Percentiles rank a stretch among this genome's conserved stretches.
Conservation (phyloP, 257 asterid species). For the Solanum habrochaites region DNA sequence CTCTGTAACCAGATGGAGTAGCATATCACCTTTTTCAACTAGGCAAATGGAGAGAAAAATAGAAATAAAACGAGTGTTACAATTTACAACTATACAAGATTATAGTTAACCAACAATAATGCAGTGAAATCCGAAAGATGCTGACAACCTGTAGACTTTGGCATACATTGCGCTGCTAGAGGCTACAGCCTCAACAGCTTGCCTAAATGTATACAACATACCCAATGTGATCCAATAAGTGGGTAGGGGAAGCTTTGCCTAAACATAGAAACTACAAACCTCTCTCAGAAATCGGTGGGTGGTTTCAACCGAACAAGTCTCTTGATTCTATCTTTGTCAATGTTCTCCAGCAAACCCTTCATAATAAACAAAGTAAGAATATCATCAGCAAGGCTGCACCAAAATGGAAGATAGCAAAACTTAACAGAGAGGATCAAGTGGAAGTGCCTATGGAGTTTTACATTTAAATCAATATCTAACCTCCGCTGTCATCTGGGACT, state of each 20-base stretch:
- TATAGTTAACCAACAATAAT: not conserved
- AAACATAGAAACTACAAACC: not conserved
- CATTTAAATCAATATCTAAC: not conserved
- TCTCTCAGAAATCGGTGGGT: slow-evolving; percentile 28
- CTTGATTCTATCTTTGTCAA: slow-evolving; percentile 37
- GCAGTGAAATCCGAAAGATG: not conserved
- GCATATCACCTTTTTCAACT: not conserved
- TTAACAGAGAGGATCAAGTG: not conserved
- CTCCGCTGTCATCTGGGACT: not conserved
- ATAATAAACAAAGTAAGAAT: not conserved
- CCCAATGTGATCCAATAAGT: not conserved
- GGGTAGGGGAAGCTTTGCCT: not conserved
- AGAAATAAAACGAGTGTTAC: not conserved
- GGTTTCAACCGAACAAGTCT: slow-evolving; percentile 34
- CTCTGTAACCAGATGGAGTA: not conserved
- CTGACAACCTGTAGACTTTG: not conserved
- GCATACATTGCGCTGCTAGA: not conserved
- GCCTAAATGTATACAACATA: not conserved
- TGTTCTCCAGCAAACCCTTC: slow-evolving; percentile 41
- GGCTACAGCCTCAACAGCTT: not conserved
- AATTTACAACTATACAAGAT: not conserved
- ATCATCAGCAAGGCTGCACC: not conserved
- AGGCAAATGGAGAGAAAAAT: not conserved
- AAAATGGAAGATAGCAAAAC: not conserved
- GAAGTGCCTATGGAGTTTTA: not conserved